Evolutionary conservation across 768 basidiomycete species (phyloP), one percentile per base, ranked within the genome.

Genomic region (Russula griseocarnosa): DNA sequence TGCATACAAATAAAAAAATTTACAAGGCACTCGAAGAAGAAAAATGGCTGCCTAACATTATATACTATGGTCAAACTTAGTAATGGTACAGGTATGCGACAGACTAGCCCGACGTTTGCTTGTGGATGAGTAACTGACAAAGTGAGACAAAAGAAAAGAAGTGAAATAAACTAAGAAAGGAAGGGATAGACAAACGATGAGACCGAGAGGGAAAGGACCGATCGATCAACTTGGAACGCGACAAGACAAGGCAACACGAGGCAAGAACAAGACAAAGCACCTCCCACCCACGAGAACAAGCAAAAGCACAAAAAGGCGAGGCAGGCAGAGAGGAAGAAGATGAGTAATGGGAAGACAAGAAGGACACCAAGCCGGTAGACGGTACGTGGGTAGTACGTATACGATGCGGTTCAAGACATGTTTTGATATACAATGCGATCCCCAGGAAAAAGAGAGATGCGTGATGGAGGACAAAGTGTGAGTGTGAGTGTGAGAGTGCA

Each of bases 81-180:
- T 60, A 58, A 58, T 22, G 46, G 46, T 68, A 68, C 67, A 68
- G 58, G 66, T 67, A 68, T 68, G 66, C 67, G 22, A 68, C 67
- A 63, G 52, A 62, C 57, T 61, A 66, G 55, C 66, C 50, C 66
- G 38, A 63, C 61, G 61, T 22, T 47, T 60, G 65, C 58, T 66
- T 66, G 66, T 57, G 59, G 46, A 63, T 66, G 59, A 66, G 60
- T 66, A 61, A 52, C 61, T 47, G 44, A 22, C 44, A 46, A 46
- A 46, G 34, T 57, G 64, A 66, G 30, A 57, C 47, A 55, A 26
- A 55, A 47, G 55, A 61, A 22, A 56, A 34, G 28, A 36, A 38
- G 42, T 44, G 42, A 44, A 49, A 47, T 47, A 47, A 47, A 47
- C n/a, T 47, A 46, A 46, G 44, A 46, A 36, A 16, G 65, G 60